Evolutionary conservation across 371 early-diverging fungal genomes (phyloP), one percentile per base, ranked within the genome.

Genomic region (Mucor indicus): DNA sequence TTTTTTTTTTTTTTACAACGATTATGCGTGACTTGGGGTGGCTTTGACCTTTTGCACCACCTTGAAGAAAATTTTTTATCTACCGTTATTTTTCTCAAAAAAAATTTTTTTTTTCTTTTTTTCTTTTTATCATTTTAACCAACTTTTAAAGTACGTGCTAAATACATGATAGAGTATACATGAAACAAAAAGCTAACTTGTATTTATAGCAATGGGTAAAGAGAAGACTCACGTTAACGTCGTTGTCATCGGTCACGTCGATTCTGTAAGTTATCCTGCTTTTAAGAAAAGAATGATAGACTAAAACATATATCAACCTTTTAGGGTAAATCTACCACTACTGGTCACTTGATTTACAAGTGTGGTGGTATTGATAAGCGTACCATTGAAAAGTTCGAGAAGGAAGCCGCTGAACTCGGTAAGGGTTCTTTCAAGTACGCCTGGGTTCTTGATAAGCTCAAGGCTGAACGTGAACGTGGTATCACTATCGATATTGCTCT

Each of bases 211-310:
- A 54, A 92, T 93, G 93, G 93, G 93, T 67, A 92, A 94, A 77
- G 93, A 92, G 71, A 93, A 95, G 85, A 71, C 66, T 72, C 92
- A 92, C 85, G 83, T 93, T 74, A 91, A 90, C 86, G 87, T 97
- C 80, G 94, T 98, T 75, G 96, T 99, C 83, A 95, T 98, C 73
- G 99, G 99, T 57, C 98, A 99, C 91, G 99, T 98, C 85, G 99
- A 95, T 83, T 92, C 94, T 67, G 95, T 93, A 77, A 94, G 93
- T 84, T n/a, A n/a, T n/a, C n/a, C n/a, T n/a, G n/a, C n/a, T n/a
- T n/a, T n/a, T n/a, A 29, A 91, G 91, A 92, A 91, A 25, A 20
- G 4, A n/a, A 33, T 33, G n/a, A 33, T 15, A 13, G 6, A 29
- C 30, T 12, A 40, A 25, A 33, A 7, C 12, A 35, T 21, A 27